phyloP scores from a whole-genome alignment of 1,284 basidiomycete genomes.

The Serendipita sp. region DNA sequence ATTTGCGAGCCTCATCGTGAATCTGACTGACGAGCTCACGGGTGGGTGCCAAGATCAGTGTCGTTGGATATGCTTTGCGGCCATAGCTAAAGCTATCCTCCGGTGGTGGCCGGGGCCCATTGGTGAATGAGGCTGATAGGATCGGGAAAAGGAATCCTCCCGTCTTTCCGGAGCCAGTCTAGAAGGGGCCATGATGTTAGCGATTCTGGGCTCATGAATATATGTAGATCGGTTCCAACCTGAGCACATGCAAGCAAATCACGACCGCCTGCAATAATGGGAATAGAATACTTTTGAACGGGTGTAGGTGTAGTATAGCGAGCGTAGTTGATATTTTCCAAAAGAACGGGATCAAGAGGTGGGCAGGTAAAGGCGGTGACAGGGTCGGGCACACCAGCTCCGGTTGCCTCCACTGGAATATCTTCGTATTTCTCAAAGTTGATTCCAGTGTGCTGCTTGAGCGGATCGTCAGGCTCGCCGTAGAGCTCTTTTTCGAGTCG shows the following conservation, averaged over 20 bases:
- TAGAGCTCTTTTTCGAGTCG: slow-evolving; percentile 93
- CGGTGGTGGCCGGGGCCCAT: slow-evolving; percentile 64
- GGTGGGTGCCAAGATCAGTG: slow-evolving; percentile 91
- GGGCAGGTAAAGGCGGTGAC: slow-evolving; percentile 77
- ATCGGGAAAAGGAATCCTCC: slow-evolving; percentile 99
- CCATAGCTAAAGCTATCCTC: slow-evolving; percentile 31
- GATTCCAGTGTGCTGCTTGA: slow-evolving; percentile 87
- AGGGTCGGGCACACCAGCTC: slow-evolving; percentile 88
- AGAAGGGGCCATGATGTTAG: slow-evolving; percentile 18
- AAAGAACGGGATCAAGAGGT: slow-evolving; percentile 82
- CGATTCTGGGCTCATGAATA: slow-evolving; percentile 2
- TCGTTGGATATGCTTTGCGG: slow-evolving; percentile 91
- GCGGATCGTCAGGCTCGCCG: slow-evolving; percentile 75
- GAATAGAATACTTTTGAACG: slow-evolving; percentile 99
- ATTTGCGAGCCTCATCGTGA: slow-evolving; percentile 98
- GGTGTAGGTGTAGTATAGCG: slow-evolving; percentile 93
- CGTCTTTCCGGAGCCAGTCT: slow-evolving; percentile 99
- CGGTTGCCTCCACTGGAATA: slow-evolving; percentile 97
- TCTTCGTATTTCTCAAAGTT: slow-evolving; percentile 99
- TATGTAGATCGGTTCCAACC: slow-evolving; percentile 31
- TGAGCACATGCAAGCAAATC: slow-evolving; percentile 99
- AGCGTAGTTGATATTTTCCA: slow-evolving; percentile 89
- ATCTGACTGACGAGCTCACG: slow-evolving; percentile 99
- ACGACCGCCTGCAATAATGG: slow-evolving; percentile 81
- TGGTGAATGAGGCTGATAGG: slow-evolving; percentile 81